These are phyloP conservation scores for Beverwykella pulmonaria DNA, from an alignment of 495 filamentous ascomycete genomes.

Conservation along the genomic window DNA sequence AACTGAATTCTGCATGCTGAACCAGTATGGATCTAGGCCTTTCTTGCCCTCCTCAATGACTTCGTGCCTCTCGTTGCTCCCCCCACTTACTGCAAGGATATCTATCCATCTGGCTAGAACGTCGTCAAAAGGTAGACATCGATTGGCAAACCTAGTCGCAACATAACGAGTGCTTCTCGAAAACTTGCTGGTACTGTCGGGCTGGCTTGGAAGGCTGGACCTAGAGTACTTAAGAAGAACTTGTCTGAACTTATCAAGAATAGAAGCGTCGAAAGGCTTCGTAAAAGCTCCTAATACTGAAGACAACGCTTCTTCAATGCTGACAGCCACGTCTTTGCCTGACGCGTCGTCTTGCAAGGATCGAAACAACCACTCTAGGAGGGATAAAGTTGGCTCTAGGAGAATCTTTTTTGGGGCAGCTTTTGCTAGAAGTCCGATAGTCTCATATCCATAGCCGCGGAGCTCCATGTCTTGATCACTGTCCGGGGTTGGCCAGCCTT, in stretches of 20 bases:
- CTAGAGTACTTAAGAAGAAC: conserved; percentile 45
- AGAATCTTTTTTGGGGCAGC: conserved; percentile 55
- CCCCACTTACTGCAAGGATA: conserved; percentile 72
- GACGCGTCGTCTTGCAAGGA: conserved; percentile 80
- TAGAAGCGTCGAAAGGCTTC: conserved; percentile 48
- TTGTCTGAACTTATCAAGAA: conserved; percentile 55
- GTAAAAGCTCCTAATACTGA: conserved; percentile 68
- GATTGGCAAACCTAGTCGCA: conserved; percentile 85
- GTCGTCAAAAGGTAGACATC: conserved; percentile 80
- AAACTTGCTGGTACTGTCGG: conserved; percentile 32
- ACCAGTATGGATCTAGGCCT: conserved; percentile 83
- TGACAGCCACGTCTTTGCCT: conserved; percentile 72
- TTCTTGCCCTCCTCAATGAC: conserved; percentile 87
- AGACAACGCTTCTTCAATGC: conserved; percentile 85
- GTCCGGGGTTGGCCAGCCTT: conserved; percentile 75
- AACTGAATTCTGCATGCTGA: conserved; percentile 61
- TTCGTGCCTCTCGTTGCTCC: conserved; percentile 69
- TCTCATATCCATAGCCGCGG: conserved; percentile 62
- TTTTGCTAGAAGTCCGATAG: conserved; percentile 74
- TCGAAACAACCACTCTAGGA: conserved; percentile 77
- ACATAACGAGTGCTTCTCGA: conserved; percentile 72
- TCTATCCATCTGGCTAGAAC: conserved; percentile 84
- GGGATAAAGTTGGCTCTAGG: conserved; percentile 58
- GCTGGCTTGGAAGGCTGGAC: conserved; percentile 40
- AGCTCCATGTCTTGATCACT: conserved; percentile 45